Percentiles rank a stretch among this genome's conserved stretches.
phyloP scores from a whole-genome alignment of 2,329 filamentous ascomycete genomes.

The Ascomycota sp. region DNA sequence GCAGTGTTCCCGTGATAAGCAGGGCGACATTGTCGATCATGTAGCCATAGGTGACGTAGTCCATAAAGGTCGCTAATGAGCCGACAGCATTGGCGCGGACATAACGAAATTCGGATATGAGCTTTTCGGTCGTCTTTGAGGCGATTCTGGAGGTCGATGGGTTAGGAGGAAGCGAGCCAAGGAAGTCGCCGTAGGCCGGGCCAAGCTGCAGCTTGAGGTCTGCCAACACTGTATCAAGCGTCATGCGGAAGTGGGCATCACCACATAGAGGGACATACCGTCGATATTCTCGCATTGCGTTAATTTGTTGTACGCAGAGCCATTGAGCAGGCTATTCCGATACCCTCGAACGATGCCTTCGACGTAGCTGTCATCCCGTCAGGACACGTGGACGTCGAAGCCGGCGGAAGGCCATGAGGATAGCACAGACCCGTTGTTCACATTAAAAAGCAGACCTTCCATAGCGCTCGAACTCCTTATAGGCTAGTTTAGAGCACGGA shows the following conservation, averaged over 20 bases:
- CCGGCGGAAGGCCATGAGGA: constrained; percentile 1
- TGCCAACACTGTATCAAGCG: constrained; percentile 14
- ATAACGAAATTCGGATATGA: constrained; percentile 93
- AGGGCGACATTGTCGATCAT: constrained; percentile 99
- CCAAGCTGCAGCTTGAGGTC: constrained; percentile 96
- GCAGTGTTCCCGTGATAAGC: constrained; percentile 89
- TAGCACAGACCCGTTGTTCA: constrained; percentile 59
- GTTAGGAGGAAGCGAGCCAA: constrained; percentile 81
- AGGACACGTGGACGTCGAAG: constrained; percentile 8
- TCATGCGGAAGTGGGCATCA: neutral
- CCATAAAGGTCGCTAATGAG: constrained; percentile 83
- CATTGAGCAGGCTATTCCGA: constrained; percentile 77
- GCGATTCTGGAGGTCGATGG: constrained; percentile 91
- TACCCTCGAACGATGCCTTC: constrained; percentile 96
- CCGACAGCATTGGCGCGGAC: constrained; percentile 85
- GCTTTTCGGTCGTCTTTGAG: constrained; percentile 90
- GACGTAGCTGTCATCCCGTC: constrained; percentile 47
- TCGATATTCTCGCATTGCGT: constrained; percentile 96
- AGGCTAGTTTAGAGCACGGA: neutral
- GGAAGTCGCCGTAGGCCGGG: constrained; percentile 92
- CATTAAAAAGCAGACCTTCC: constrained; percentile 90
- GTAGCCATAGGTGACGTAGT: constrained; percentile 96
- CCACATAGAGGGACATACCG: constrained; percentile 27
- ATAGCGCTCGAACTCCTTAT: constrained; percentile 21
- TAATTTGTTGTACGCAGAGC: constrained; percentile 83